Conservation (phyloP, 192 early-diverging fungal genomes). For the Gryganskiella cystojenkinii region DNA sequence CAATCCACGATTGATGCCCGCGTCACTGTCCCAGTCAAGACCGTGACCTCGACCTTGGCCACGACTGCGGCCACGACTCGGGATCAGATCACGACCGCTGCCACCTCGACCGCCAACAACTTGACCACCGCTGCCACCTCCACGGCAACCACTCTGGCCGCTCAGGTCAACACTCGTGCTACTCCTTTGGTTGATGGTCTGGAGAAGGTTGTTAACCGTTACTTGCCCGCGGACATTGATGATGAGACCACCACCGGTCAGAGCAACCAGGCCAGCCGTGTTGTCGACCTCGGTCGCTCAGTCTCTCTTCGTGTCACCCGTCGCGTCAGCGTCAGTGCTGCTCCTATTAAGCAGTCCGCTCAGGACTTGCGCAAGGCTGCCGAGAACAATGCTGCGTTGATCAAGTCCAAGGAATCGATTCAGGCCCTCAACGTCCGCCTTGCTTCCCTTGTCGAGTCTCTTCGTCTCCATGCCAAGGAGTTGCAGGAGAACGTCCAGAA, state of each 20-base stretch:
- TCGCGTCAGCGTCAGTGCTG: conserved; percentile 35
- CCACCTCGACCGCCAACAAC: conserved; percentile 29
- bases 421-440: conserved; percentile 44
- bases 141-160: conserved; percentile 55
- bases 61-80: conserved; percentile 18
- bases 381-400: conserved; percentile 39
- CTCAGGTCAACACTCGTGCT: conserved; percentile 63
- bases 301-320: conserved; percentile 49
- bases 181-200: conserved; percentile 49
- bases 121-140: conserved; percentile 32
- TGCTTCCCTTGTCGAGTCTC: conserved; percentile 27
- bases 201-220: conserved; percentile 48
- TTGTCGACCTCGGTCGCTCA: conserved; percentile 45
- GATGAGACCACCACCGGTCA: conserved; percentile 26
- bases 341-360: conserved; percentile 39
- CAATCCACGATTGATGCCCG: conserved; percentile 47
- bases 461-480: conserved; percentile 46
- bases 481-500: conserved; percentile 51
- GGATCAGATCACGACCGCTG: conserved; percentile 10
- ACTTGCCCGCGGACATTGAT: conserved; percentile 39
- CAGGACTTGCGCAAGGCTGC: conserved; percentile 41
- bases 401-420: conserved; percentile 51
- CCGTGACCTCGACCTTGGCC: conserved; percentile 53
- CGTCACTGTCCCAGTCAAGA: conserved; percentile 67
- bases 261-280: conserved; percentile 50